Evolutionary conservation across 345 rosid species (phyloP).

Genomic region (Eucalyptus cloeziana): DNA sequence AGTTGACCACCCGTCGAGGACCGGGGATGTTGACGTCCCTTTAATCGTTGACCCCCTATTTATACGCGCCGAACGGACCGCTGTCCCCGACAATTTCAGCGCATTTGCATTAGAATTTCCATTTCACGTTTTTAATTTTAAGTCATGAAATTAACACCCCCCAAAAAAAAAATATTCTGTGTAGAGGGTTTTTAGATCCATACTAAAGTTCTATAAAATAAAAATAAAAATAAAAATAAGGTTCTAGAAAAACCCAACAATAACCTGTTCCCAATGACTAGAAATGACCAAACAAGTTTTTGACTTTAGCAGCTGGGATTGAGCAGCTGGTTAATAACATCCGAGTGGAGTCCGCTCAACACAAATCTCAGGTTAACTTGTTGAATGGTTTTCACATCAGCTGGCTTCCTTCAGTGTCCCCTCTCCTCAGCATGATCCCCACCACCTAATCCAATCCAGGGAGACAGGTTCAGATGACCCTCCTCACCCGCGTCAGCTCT

Average conservation of each 20-base stretch:
- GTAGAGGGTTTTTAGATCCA: background rate
- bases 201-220: background rate
- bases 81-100: background rate
- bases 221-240: too few relatives aligned
- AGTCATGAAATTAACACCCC: background rate
- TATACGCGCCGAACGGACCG: background rate
- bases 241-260: background rate
- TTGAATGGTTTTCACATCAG: constrained; percentile 42
- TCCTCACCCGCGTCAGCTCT: constrained; percentile 83
- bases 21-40: background rate
- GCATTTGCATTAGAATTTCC: background rate
- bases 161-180: background rate
- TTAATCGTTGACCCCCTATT: background rate
- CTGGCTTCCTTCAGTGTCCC: constrained; percentile 45
- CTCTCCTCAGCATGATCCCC: constrained; percentile 69
- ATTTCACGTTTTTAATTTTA: background rate
- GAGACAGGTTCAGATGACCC: constrained; percentile 54
- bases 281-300: background rate
- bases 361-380: constrained; percentile 17
- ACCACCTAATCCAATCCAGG: constrained; percentile 81
- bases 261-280: background rate
- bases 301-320: background rate
- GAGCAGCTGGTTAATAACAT: background rate
- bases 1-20: background rate
- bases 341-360: background rate